Conservation (phyloP, 129 eudicot genomes). For the Centaurea solstitialis region DNA sequence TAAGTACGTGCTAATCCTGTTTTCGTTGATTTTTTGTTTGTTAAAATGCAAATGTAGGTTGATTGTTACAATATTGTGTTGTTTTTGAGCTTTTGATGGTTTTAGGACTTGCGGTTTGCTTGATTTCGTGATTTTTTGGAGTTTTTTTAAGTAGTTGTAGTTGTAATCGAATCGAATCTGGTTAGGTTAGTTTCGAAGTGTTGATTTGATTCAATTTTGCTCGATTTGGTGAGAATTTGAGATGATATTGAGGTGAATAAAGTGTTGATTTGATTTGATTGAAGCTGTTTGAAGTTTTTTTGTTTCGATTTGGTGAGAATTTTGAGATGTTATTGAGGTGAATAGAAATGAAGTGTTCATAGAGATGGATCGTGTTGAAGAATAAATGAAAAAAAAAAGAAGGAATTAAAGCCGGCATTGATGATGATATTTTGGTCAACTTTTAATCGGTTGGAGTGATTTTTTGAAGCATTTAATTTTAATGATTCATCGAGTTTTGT, state of each 20-base stretch:
- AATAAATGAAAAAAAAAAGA: not conserved
- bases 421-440: constrained; percentile 30
- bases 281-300: not conserved
- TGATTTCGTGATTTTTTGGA: not conserved
- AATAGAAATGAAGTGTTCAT: not conserved
- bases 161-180: not conserved
- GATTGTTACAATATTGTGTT: constrained; percentile 9
- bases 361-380: constrained; percentile 17
- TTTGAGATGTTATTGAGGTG: constrained; percentile 13
- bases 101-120: constrained; percentile 5
- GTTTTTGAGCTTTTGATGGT: constrained; percentile 1
- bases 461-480: constrained; percentile 17
- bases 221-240: constrained; percentile 6
- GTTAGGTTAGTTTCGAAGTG: constrained; percentile 10
- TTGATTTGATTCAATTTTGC: constrained; percentile 15
- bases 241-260: not conserved
- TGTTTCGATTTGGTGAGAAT: not conserved
- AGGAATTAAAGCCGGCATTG: constrained; percentile 14
- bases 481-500: constrained; percentile 10
- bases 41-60: constrained; percentile 16
- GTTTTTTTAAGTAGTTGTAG: not conserved
- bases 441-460: constrained; percentile 15
- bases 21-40: not conserved
- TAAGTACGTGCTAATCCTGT: constrained; percentile 23
- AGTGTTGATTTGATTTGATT: constrained; percentile 13